Evolutionary conservation across 2,329 filamentous ascomycete species (phyloP), one percentile per base, ranked within the genome.

Genomic region (Neonectria faginata): DNA sequence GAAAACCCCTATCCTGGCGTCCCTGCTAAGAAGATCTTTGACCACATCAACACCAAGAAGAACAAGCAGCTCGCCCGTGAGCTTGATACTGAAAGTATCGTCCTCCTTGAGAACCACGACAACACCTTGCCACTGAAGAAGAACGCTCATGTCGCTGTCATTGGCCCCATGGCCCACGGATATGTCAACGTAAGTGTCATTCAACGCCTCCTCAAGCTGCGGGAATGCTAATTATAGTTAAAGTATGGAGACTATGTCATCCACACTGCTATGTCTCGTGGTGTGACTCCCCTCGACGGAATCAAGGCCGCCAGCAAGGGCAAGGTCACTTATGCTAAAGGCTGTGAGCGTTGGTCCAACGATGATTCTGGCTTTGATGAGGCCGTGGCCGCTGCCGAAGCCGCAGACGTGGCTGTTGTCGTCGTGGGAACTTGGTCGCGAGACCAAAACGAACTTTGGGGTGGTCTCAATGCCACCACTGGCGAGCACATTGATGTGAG

Each of bases 371-470:
- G 88, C 1, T 91, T 93, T 67, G 76, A 82, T 0, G 89, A 88
- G 71, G 91, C 91, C 7, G 77, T 93, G n/a, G 80, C 85, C 0
- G 87, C 86, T 0, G 90, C 90, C 1, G 80, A 89, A 70, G 84
- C 84, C 10, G 89, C 91, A 3, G 91, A 93, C 71, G 86, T 93
- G 2, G 91, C 91, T 6, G 84, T 93, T 5, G 89, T 93, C 0
- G 82, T 93, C 0, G 90, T 93, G 1, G 91, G 91, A 33, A 93
- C 91, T 9, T 93, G 91, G 91, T 89, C 87, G 27, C 86, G 91
- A 53, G 91, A 94, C 72, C 91, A 93, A 74, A 81, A 83, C 57
- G 87, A 93, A 75, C 85, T 93, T 3, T 93, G 90, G 91, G 77
- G 80, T 60, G 88, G 89, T 0, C 76, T 92, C 3, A 93, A 93